Conservation (phyloP, 768 basidiomycete genomes). For the Collybia mongolica region DNA sequence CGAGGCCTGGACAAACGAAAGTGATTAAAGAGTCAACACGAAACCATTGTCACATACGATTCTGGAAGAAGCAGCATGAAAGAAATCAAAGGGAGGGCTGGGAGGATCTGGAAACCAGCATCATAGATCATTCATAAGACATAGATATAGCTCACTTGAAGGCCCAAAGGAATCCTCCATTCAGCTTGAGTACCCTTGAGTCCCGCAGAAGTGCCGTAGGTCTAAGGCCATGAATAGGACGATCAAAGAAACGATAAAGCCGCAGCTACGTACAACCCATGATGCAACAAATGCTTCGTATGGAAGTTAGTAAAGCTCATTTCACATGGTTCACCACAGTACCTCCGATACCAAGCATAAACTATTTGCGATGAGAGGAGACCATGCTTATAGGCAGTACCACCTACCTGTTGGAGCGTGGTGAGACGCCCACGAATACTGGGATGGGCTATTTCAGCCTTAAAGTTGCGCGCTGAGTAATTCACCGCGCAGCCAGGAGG, state of each 20-base stretch:
- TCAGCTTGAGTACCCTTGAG: constrained; percentile 35
- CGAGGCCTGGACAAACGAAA: constrained; percentile 30
- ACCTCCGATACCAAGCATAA: constrained; percentile 51
- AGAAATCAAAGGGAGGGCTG: constrained; percentile 45
- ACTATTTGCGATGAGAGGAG: constrained; percentile 15
- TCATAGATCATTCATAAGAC: background rate
- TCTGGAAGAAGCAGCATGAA: constrained; percentile 54
- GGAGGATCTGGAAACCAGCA: constrained; percentile 29
- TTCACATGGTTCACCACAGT: constrained; percentile 1
- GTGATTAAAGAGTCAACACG: background rate
- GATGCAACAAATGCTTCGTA: constrained; percentile 45
- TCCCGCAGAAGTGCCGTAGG: constrained; percentile 38
- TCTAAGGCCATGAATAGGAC: constrained; percentile 19
- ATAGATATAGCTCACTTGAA: constrained; percentile 25
- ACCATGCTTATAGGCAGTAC: background rate
- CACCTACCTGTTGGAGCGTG: constrained; percentile 44
- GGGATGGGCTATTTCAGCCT: constrained; percentile 57
- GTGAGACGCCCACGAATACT: constrained; percentile 54
- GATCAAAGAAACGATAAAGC: background rate
- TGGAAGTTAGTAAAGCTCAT: background rate
- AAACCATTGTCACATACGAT: constrained; percentile 30
- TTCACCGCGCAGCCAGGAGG: background rate
- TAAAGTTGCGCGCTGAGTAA: background rate
- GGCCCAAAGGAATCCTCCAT: constrained; percentile 52
- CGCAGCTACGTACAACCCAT: constrained; percentile 32